A percentile compares a stretch with the other conserved stretches of the same genome.
Evolutionary conservation across 2,329 filamentous ascomycete species (phyloP).

Genomic region (Beauveria medogensis): DNA sequence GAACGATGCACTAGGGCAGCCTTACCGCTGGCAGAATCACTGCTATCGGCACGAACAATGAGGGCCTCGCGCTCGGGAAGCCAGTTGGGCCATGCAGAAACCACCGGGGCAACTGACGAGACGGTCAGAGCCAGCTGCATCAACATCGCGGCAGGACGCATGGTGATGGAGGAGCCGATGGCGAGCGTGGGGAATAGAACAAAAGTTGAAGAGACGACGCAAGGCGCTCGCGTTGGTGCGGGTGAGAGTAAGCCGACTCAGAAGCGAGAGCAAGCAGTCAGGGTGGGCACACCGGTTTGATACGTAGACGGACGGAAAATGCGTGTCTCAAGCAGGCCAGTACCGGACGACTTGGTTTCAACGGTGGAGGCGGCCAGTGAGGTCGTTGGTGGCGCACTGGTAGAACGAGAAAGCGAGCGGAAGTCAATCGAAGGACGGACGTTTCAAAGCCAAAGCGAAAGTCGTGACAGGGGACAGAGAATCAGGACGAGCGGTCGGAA

Average conservation of each 20-base stretch:
- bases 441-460: not conserved
- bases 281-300: not conserved
- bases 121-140: conserved; percentile 43
- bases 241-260: not conserved
- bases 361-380: conserved; percentile 2
- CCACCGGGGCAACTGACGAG: conserved; percentile 39
- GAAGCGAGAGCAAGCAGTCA: not conserved
- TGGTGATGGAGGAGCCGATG: conserved; percentile 21
- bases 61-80: conserved; percentile 45
- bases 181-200: not conserved
- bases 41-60: conserved; percentile 40
- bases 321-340: not conserved
- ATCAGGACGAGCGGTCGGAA: not conserved
- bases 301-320: not conserved
- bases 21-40: conserved; percentile 15
- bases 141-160: conserved; percentile 42
- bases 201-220: not conserved
- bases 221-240: not conserved
- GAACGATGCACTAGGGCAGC: conserved; percentile 9
- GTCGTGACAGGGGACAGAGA: not conserved
- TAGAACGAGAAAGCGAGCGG: not conserved
- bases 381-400: not conserved
- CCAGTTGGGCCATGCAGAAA: conserved; percentile 50
- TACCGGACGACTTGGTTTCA: conserved; percentile 7
- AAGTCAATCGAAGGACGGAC: not conserved